These are phyloP conservation scores for Colletotrichum gigasporum DNA, from an alignment of 2,329 filamentous ascomycete species.

Conservation along the genomic window DNA sequence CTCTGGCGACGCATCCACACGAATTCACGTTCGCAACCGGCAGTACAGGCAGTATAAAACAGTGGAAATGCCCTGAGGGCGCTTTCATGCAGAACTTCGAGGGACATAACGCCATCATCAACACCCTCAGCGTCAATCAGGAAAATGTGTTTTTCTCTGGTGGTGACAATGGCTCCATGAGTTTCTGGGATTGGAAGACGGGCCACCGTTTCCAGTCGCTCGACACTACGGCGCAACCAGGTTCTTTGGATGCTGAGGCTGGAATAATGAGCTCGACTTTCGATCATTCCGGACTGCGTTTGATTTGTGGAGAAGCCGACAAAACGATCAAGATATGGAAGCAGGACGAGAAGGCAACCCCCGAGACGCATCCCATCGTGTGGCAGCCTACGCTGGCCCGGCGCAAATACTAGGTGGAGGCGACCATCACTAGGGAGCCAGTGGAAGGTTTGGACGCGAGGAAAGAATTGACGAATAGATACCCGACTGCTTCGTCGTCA, in stretches of 20 bases:
- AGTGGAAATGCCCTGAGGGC: conserved; percentile 98
- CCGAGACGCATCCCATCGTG: conserved; percentile 88
- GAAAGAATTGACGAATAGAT: conserved; percentile 9
- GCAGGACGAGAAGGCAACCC: conserved; percentile 88
- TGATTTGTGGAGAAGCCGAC: conserved; percentile 95
- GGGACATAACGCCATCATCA: conserved; percentile 96
- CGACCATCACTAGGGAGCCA: not conserved
- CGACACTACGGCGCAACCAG: conserved; percentile 93
- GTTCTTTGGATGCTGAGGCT: conserved; percentile 91
- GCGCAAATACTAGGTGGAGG: conserved; percentile 71
- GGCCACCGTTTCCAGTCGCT: conserved; percentile 90
- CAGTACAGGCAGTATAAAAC: conserved; percentile 94
- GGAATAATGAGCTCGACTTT: conserved; percentile 96
- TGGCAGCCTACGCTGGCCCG: conserved; percentile 87
- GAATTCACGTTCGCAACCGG: conserved; percentile 97
- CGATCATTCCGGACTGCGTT: conserved; percentile 84
- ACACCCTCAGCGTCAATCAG: conserved; percentile 91
- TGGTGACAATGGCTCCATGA: conserved; percentile 93
- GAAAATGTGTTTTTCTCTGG: conserved; percentile 96
- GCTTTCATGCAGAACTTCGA: conserved; percentile 99
- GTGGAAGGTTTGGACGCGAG: conserved; percentile 20
- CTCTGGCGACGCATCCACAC: conserved; percentile 83
- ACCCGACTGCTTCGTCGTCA: conserved; percentile 7
- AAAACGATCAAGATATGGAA: conserved; percentile 99
- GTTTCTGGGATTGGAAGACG: conserved; percentile 99